Evolutionary conservation across 768 basidiomycete species (phyloP).

Genomic region (Agaricus blazei): DNA sequence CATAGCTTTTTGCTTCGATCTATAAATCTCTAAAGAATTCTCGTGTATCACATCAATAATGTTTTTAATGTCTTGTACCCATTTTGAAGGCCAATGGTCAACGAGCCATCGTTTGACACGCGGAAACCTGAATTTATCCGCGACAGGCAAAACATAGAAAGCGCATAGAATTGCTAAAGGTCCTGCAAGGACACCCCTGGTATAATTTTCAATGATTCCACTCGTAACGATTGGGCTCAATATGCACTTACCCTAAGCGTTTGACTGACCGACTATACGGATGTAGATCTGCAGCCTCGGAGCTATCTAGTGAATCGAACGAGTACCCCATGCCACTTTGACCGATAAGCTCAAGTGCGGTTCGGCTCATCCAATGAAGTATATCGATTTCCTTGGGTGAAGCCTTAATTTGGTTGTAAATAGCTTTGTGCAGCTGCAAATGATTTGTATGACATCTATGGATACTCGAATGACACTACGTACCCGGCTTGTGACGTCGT

Average conservation of each 20-base stretch:
- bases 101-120: constrained; percentile 8
- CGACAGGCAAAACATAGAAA: background rate
- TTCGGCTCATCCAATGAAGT: constrained; percentile 32
- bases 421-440: constrained; percentile 18
- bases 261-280: constrained; percentile 25
- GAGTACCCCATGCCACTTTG: constrained; percentile 43
- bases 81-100: constrained; percentile 13
- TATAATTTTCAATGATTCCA: background rate
- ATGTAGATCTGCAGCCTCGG: constrained; percentile 17
- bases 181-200: constrained; percentile 1
- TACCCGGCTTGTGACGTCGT: constrained; percentile 24
- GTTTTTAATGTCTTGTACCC: constrained; percentile 25
- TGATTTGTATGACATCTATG: background rate
- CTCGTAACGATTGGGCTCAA: background rate
- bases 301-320: constrained; percentile 32
- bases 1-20: constrained; percentile 30
- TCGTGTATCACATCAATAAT: constrained; percentile 30
- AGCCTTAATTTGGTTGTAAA: constrained; percentile 20
- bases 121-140: background rate
- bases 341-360: constrained; percentile 46
- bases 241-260: constrained; percentile 21
- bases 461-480: background rate
- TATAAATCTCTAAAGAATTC: constrained; percentile 29
- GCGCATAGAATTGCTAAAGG: background rate
- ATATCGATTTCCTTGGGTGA: constrained; percentile 32